phyloP scores from a whole-genome alignment of 176 grass and related monocot species.

The Aegilops speltoides region DNA sequence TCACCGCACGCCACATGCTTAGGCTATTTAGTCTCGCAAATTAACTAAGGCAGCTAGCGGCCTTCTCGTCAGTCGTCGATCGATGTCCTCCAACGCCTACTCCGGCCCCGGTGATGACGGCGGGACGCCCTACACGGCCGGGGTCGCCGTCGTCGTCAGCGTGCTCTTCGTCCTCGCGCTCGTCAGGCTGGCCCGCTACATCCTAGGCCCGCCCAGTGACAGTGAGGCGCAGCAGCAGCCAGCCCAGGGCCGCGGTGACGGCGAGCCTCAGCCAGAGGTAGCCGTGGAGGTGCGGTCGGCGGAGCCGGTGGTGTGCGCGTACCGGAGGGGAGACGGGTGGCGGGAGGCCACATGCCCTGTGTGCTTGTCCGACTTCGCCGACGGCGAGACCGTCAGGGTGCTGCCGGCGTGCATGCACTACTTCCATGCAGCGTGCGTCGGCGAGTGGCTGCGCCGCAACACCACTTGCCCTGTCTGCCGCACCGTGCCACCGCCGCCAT shows the following conservation, averaged over 20 bases:
- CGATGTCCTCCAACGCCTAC: neutral
- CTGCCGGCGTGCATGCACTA: slow-evolving; percentile 32
- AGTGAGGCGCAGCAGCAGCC: neutral
- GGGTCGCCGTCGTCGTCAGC: neutral
- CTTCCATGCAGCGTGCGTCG: slow-evolving; percentile 37
- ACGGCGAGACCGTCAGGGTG: slow-evolving; percentile 6
- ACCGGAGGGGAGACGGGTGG: slow-evolving; percentile 24
- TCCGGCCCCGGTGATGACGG: neutral
- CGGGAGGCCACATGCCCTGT: neutral
- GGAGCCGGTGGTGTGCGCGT: neutral
- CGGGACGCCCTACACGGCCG: neutral
- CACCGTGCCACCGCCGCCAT: neutral
- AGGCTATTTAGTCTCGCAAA: too few relatives aligned
- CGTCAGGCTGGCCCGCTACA: neutral
- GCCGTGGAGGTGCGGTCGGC: neutral
- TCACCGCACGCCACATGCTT: neutral
- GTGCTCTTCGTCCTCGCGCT: neutral
- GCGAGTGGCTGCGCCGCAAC: slow-evolving; percentile 28
- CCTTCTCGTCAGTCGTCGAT: neutral
- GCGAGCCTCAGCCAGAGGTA: neutral
- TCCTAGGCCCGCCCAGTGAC: neutral
- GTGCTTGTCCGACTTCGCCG: slow-evolving; percentile 32
- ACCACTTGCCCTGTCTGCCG: slow-evolving; percentile 39
- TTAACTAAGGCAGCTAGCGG: neutral
- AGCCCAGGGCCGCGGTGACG: neutral